phyloP scores from a whole-genome alignment of 768 basidiomycete genomes.

The Auricularia sp. region DNA sequence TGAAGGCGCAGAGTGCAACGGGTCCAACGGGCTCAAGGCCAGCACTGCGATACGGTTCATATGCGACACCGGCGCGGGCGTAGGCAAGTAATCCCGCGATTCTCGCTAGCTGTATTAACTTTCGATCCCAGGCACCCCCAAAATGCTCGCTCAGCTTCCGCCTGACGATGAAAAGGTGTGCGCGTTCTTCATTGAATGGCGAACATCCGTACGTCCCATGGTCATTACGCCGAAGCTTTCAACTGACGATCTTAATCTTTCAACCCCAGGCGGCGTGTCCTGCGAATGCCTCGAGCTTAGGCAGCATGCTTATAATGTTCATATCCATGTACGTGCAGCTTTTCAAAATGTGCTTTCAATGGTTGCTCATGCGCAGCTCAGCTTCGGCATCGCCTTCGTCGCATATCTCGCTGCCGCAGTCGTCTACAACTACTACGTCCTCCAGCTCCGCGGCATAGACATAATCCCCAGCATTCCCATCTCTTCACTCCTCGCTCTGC shows the following conservation, averaged over 20 bases:
- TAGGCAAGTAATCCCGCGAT: slow-evolving; percentile 32
- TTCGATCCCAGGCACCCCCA: slow-evolving; percentile 30
- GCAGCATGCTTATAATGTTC: slow-evolving; percentile 45
- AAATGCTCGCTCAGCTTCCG: slow-evolving; percentile 59
- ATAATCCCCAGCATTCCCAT: slow-evolving; percentile 44
- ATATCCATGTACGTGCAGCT: slow-evolving; percentile 43
- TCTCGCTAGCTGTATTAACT: not conserved
- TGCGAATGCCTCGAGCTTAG: slow-evolving; percentile 42
- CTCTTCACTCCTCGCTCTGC: slow-evolving; percentile 4
- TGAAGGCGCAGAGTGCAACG: slow-evolving; percentile 56
- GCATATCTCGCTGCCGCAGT: slow-evolving; percentile 59
- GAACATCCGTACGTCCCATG: slow-evolving; percentile 50
- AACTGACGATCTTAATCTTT: not conserved
- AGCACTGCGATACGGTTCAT: slow-evolving; percentile 67
- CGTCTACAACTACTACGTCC: slow-evolving; percentile 69
- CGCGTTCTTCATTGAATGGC: slow-evolving; percentile 76
- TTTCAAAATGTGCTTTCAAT: not conserved
- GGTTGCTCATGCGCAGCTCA: slow-evolving; percentile 18
- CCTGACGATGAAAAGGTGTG: slow-evolving; percentile 59
- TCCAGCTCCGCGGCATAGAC: slow-evolving; percentile 59
- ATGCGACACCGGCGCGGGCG: slow-evolving; percentile 58
- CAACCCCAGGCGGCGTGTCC: slow-evolving; percentile 57
- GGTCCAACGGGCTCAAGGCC: slow-evolving; percentile 35
- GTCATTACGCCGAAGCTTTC: slow-evolving; percentile 2
- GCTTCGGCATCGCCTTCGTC: slow-evolving; percentile 45